Percentiles rank a stretch among this genome's conserved stretches.
Conservation (phyloP, 1,284 basidiomycete species). For the Ustilago bromivora region DNA sequence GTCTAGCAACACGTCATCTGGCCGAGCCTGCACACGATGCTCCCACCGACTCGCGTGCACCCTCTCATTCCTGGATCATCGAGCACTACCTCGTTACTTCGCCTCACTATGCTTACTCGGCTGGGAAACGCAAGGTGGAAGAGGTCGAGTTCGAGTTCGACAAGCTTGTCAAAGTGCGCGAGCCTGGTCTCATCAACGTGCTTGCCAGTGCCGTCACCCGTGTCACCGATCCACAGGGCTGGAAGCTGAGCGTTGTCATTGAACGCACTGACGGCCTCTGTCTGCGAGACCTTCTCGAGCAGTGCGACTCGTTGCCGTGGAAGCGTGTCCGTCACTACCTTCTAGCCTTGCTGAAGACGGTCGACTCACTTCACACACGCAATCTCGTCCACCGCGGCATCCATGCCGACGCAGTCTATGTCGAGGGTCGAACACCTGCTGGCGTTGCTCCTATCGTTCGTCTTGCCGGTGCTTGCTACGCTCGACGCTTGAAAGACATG, state of each 20-base stretch:
- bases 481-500: constrained; percentile 59
- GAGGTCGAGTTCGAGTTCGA: constrained; percentile 65
- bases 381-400: constrained; percentile 64
- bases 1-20: constrained; percentile 49
- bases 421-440: constrained; percentile 33
- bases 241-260: constrained; percentile 57
- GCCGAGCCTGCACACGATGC: constrained; percentile 48
- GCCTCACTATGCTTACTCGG: constrained; percentile 53
- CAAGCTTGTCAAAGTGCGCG: constrained; percentile 50
- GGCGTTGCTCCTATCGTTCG: constrained; percentile 21
- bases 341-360: constrained; percentile 51
- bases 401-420: constrained; percentile 36
- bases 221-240: constrained; percentile 36
- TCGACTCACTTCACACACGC: constrained; percentile 58
- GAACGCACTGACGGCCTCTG: constrained; percentile 41
- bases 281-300: constrained; percentile 52
- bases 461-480: constrained; percentile 52
- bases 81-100: constrained; percentile 60
- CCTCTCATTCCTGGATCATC: constrained; percentile 54
- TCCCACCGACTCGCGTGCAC: constrained; percentile 33
- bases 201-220: constrained; percentile 57
- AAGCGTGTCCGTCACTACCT: constrained; percentile 52
- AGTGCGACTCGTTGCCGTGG: constrained; percentile 59
- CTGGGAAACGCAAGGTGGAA: constrained; percentile 63
- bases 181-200: constrained; percentile 55